Evolutionary conservation across 2,329 filamentous ascomycete genomes (phyloP), one percentile per base, ranked within the genome.

Genomic region (Aciculosporium take): DNA sequence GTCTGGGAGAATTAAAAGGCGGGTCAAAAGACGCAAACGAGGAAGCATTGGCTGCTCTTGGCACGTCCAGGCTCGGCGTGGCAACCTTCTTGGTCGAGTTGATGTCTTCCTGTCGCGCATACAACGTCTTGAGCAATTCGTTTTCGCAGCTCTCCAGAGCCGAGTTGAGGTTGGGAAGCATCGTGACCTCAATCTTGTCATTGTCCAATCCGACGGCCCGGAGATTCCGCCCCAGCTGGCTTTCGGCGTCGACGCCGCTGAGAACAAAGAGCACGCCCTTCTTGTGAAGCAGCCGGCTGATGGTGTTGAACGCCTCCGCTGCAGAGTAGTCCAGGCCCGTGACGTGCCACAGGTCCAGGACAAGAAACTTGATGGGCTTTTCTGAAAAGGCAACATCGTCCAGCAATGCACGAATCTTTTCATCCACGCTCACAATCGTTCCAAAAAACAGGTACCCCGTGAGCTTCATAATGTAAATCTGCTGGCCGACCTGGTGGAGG

Each of bases 361-460:
- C 76, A 32, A 98, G 68, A 57, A 87, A 98, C 49, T 85, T 81
- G 56, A 96, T 91, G 0, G 89, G 87, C 40, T 79, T 74, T 48
- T 76, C 67, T 21, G 69, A 67, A 56, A 95, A 96, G 2, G 79
- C 74, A 46, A 89, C 79, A 24, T 94, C 86, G 23, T 88, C 80
- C 36, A 96, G 79, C 25, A 96, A 65, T 4, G 71, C 76, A 18
- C 88, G 76, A 46, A 96, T 88, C 48, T 82, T 82, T 47, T 85
- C 83, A 59, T 98, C 91, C 0, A 98, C 89, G 37, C 85, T 86
- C 40, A 95, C 89, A 49, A 98, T 94, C 3, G 88, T 96, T 13
- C 91, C 91, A 51, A 98, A 98, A 68, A 98, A 98, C n/a, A 98
- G 74, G 55, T 89, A 96, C 0, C 91, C 89, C 0, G 84, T 81